Conservation (phyloP, 1,284 basidiomycete genomes). For the Trichosporon faecale region DNA sequence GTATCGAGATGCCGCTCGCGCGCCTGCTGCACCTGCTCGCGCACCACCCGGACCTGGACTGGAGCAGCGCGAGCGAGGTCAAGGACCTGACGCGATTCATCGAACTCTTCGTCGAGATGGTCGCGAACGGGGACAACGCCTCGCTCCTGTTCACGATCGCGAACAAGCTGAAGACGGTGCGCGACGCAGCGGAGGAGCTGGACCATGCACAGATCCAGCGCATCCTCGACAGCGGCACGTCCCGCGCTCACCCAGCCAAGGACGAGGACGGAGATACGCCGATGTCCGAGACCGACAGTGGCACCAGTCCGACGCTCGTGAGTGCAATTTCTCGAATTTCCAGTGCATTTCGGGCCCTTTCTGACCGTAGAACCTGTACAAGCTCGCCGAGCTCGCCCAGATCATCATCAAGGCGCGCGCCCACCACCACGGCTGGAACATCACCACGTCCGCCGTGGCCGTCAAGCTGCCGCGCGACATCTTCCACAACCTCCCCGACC, state of each 20-base stretch:
- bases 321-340: neutral
- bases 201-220: constrained; percentile 22
- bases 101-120: constrained; percentile 76
- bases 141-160: constrained; percentile 80
- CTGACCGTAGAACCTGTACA: constrained; percentile 71
- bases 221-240: constrained; percentile 2
- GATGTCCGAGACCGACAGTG: constrained; percentile 3
- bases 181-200: constrained; percentile 50
- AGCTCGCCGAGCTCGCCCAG: constrained; percentile 83
- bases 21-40: constrained; percentile 82
- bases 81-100: constrained; percentile 80
- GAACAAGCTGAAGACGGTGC: constrained; percentile 76
- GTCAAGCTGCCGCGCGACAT: constrained; percentile 79
- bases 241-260: constrained; percentile 55
- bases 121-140: constrained; percentile 73
- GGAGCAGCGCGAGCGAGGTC: constrained; percentile 58
- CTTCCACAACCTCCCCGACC: constrained; percentile 54
- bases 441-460: constrained; percentile 76
- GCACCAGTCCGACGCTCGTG: constrained; percentile 18
- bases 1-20: constrained; percentile 78
- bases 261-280: constrained; percentile 59
- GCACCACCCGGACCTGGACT: constrained; percentile 67
- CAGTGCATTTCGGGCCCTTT: neutral
- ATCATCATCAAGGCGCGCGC: constrained; percentile 74
- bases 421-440: constrained; percentile 66